Base-by-base conservation (phyloP, 2,329 filamentous ascomycete species). In the Hypoxylon sp. region DNA sequence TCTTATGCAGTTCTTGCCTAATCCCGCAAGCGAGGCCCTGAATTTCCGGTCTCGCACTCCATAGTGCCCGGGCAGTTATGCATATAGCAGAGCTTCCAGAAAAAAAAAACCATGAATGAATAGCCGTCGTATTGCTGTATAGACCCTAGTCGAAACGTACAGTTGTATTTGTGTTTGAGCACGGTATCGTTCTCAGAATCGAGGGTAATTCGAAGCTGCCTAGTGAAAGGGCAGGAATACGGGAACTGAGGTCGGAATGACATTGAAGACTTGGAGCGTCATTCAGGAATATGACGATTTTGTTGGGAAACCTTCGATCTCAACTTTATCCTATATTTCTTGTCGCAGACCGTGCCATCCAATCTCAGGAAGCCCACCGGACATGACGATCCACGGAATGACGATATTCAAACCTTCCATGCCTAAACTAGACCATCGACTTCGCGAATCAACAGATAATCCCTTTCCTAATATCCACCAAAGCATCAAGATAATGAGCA, bases 301-400 rank as follows among this genome's bases (percentile, higher is more conserved):
- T 48, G 19, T 44, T 53, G 42, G 50, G 29, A 51, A 52, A 50
- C 17, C 8, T 26, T 59, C 53, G n/a, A 59, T 55, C 48, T 11
- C 44, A 42, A 33, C 35, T 31, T 50, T 44, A 47, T 44, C 22
- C 24, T 33, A 48, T 26, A 54, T 59, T 48, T 46, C 52, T 22
- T 22, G 51, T 59, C 42, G 14, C 52, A 33, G 57, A 37, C 22
- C 22, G 31, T 47, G 37, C 39, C 10, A 47, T 10, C 19, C 59
- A 54, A 54, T 57, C 5, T 39, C 26, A 26, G 48, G 29, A 10
- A 59, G 42, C 55, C 67, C 67, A 67, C 64, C 67, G 67, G 67
- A 48, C 14, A 9, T 14, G 17, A 62, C 19, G 31, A 39, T 48
- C 35, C 48, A 37, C 31, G 44, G 64, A 29, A 64, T 59, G 52